Base-by-base conservation (phyloP, 208 protist genomes). In the Acanthamoeba sp. region DNA sequence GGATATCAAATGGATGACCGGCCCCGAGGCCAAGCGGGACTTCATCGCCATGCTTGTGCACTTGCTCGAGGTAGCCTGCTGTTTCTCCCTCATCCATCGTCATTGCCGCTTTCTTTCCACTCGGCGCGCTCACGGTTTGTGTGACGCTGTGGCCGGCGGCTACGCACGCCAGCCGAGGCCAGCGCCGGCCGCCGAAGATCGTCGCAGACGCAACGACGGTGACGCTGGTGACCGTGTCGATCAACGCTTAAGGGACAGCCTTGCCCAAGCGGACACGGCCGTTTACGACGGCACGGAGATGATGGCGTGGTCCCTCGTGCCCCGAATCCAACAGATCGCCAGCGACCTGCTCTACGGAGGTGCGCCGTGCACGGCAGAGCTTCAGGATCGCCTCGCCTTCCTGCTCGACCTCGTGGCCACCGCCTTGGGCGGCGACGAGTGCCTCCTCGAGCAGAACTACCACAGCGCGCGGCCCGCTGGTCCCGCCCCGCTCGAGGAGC, bases 211-310 rank as follows among this genome's bases (percentile, higher is more conserved):
- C 27, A 27, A 48, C 69, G 34, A n/a, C 69, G 29, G 5, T 12
- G 38, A 59, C 22, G 78, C 2, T n/a, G n/a, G n/a, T n/a, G n/a
- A 9, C 20, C 29, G 69, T 45, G n/a, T 80, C 20, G 78, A 87
- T 20, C 78, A 14, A 9, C 9, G 24, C 20, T 27, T 87, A 10
- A 27, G 20, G 12, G 12, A 1, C 24, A 87, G 78, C 29, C 78
- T 52, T 10, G 42, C 29, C 12, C 38, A 36, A 5, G 48, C 48
- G 20, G 20, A 20, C 7, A 42, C 78, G 5, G 38, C 42, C 12
- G 14, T 87, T 45, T 59, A 87, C 22, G 48, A 87, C 78, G 78
- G 78, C 29, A 24, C 20, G 18, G 78, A 87, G 78, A 40, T 87
- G 38, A 18, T 87, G 78, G 78, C 45, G 42, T 87, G 27, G 32